Percentiles rank a stretch among this genome's conserved stretches.
These are phyloP conservation scores for Neofusicoccum parvum DNA, from an alignment of 2,329 filamentous ascomycete genomes.

Conservation along the genomic window DNA sequence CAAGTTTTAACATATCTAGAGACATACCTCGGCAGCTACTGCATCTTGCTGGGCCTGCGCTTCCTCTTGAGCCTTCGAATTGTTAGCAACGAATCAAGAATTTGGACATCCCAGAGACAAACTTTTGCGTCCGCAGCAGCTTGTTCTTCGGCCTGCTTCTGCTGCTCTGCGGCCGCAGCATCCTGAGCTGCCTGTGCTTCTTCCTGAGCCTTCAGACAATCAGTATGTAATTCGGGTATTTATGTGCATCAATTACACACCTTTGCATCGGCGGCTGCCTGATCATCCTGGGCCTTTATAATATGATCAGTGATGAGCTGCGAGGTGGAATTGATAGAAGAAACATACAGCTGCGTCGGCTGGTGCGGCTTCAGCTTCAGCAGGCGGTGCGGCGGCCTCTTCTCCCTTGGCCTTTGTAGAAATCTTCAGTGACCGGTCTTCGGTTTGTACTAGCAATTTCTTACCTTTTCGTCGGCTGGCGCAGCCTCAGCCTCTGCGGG, in stretches of 20 bases:
- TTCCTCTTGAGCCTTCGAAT: no score
- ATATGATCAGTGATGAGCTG: not conserved
- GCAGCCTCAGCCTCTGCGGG: not conserved
- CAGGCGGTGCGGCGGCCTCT: not conserved
- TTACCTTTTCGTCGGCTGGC: not conserved
- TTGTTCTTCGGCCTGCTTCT: not conserved
- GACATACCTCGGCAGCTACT: no score
- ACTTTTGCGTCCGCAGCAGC: not conserved
- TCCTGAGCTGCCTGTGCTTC: not conserved
- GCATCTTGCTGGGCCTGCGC: no score
- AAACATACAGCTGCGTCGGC: not conserved
- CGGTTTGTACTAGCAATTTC: not conserved
- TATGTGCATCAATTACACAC: not conserved
- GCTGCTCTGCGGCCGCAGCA: not conserved
- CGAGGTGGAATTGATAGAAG: not conserved
- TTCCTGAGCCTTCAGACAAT: not conserved
- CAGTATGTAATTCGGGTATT: not conserved
- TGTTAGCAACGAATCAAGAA: no score
- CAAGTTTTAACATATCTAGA: no score
- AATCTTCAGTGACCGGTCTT: no score
- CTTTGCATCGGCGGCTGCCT: not conserved
- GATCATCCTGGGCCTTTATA: not conserved
- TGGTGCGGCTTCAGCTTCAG: not conserved
- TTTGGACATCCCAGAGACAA: no score
- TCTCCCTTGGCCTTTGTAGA: not conserved